Base-by-base conservation (phyloP, 805 yeast species). In the Starmerella cellae region DNA sequence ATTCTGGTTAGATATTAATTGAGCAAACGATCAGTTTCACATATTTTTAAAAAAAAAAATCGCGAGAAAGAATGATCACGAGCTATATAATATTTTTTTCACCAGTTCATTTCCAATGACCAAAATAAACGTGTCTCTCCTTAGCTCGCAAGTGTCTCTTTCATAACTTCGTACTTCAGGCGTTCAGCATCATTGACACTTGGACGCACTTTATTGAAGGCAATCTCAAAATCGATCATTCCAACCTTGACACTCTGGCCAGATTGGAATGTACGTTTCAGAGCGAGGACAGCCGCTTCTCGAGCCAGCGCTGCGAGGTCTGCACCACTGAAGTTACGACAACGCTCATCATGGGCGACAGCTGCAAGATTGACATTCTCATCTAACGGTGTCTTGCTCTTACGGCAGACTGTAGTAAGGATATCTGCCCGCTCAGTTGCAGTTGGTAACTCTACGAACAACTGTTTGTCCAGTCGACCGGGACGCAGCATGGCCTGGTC, bases 401-500 rank as follows among this genome's bases (percentile, higher is more conserved):
- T 48, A 39, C 67, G 68, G 3, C 85, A 73, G 24, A 85, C 73
- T 0, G 97, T 85, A 47, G 69, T 71, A 57, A 88, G 67, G 45
- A 88, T 91, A 49, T 87, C 96, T 3, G 70, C 63, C 48, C 95
- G 70, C 59, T 91, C 98, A 2, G 65, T 68, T 1, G 75, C 73
- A 5, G 74, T 73, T 3, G 98, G 98, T 39, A 88, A 68, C 58
- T 88, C 96, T 22, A 88, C 88, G 60, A 79, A 88, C 35, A 88
- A 65, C 2, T 95, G 83, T 62, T 88, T 91, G 58, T 91, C 97
- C 54, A 88, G 69, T 61, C 98, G 74, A 5, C 97, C 98, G 0
- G 97, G 97, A 58, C 98, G 74, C 35, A 91, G 64, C 97, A 88
- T 91, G 0, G 98, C 98, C 3, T 95, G 85, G 61, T 88, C 98